Base-by-base conservation (phyloP, 345 rosid species). In the Carallia pectinifolia region DNA sequence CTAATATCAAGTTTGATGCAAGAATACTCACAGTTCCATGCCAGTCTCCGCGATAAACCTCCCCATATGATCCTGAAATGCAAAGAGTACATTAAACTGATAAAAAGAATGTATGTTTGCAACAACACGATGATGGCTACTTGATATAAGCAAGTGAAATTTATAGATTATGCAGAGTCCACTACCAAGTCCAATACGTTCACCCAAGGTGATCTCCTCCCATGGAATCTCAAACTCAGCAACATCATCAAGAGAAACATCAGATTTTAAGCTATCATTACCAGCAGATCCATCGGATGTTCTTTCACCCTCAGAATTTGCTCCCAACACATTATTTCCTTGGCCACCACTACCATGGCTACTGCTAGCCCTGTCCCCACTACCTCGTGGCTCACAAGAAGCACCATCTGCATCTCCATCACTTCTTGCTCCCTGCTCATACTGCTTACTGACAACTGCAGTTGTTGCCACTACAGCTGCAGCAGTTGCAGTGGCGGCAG, bases 41-140 rank as follows among this genome's bases (percentile, higher is more conserved):
- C 98, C 98, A 93, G 31, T 93, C 96, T 74, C 96, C 98, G 50
- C 85, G 92, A 82, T 93, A 93, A 65, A 93, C 97, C 81, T 93
- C 98, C 53, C 98, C 98, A 62, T 93, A 93, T 58, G 98, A 93
- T 75, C 98, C 98, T 93, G 83, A 76, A 85, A 66, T 63, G 80
- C 64, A 80, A 76, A 69, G 39, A 65, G 80, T 54, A 37, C 61
- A 76, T 58, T 62, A 61, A 71, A 72, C 17, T 15, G 39, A 67
- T 71, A 15, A 68, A 37, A 17, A 18, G 8, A 55, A 60, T 27
- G 44, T n/a, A n/a, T 53, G 15, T 30, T 10, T 54, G 70, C 27
- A 60, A 61, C 71, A 38, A 40, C 52, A 36, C 61, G 65, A 69
- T 30, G 64, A 72, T 63, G 69, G 58, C 53, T 18, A 71, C 31